A percentile compares a stretch with the other conserved stretches of the same genome.
These are phyloP conservation scores for Xerophyta viscosa DNA, from an alignment of 106 monocot genomes.

Conservation along the genomic window DNA sequence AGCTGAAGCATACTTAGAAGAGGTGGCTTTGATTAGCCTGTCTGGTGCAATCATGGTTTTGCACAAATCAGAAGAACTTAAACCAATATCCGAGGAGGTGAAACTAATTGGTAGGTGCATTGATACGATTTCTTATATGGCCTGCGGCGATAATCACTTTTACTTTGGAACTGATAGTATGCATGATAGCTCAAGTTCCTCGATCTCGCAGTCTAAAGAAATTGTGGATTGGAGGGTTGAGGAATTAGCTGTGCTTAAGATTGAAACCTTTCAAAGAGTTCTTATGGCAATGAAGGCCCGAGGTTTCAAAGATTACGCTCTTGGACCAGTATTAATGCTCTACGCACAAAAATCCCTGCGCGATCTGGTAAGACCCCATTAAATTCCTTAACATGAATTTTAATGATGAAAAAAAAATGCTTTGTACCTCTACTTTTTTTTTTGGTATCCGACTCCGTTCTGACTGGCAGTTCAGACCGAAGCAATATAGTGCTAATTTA, in stretches of 20 bases:
- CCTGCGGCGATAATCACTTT: constrained; percentile 37
- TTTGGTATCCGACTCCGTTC: no score
- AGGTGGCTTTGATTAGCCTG: constrained; percentile 46
- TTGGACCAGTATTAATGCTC: constrained; percentile 80
- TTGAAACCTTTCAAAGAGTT: constrained; percentile 67
- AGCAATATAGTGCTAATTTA: no score
- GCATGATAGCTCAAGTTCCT: constrained; percentile 15
- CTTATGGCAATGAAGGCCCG: constrained; percentile 62
- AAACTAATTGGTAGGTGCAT: constrained; percentile 66
- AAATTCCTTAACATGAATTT: no score
- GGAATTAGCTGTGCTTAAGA: constrained; percentile 51
- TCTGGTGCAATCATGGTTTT: constrained; percentile 50
- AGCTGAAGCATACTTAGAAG: constrained; percentile 47
- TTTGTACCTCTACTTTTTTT: no score
- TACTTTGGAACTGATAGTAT: constrained; percentile 2
- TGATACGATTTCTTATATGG: constrained; percentile 49
- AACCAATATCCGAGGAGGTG: constrained; percentile 52
- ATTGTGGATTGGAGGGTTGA: constrained; percentile 80
- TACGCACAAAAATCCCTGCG: constrained; percentile 85
- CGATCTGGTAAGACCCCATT: constrained; percentile 77
- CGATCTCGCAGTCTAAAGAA: constrained; percentile 15
- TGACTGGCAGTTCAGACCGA: no score
- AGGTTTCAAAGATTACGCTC: constrained; percentile 43
- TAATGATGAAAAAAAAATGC: no score
- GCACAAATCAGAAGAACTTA: constrained; percentile 53